Evolutionary conservation across 441 rosid species (phyloP), one percentile per base, ranked within the genome.

Genomic region (Sinapis alba): DNA sequence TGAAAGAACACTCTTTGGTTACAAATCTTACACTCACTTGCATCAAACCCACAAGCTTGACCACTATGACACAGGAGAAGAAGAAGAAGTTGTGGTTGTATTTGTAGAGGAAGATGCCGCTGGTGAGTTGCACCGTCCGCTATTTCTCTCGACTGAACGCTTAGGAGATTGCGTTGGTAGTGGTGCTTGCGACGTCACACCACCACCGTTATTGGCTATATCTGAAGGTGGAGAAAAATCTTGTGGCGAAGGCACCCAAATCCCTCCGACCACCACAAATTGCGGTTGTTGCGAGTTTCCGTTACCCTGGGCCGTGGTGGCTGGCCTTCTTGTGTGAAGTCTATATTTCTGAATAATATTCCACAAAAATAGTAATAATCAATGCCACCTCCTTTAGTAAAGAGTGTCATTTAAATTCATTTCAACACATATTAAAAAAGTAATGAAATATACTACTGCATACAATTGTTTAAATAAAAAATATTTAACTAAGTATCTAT

Each of bases 181-280:
- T 61, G 54, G 86, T 34, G 56, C 84, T 12, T 81, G 71, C 4
- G 83, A 72, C 1, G 89, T 83, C 27, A 84, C 71, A 71, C 89
- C 83, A 13, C 71, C 81, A n/a, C 79, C 79, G 24, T 64, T 63
- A 78, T 73, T 65, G 78, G 77, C 5, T 85, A 71, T 67, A 72
- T 84, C 9, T 78, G 79, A 79, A 11, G 88, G 81, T 62, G 75
- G 67, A 23, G 54, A 21, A 28, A 87, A 72, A 38, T 87, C 89
- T 12, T 87, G 96, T 0, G 87, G 79, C 1, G 98, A 88, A 0
- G 86, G 88, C 30, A 96, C 86, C 98, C 98, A 96, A 61, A 96
- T 85, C 43, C 98, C 97, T 28, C 97, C 95, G 1, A 90, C 95
- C 75, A 96, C 97, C 66, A 93, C 87, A 47, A 93, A 88, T 34